Base-by-base conservation (phyloP, 208 protist genomes). In the Wallacemonas sp. region DNA sequence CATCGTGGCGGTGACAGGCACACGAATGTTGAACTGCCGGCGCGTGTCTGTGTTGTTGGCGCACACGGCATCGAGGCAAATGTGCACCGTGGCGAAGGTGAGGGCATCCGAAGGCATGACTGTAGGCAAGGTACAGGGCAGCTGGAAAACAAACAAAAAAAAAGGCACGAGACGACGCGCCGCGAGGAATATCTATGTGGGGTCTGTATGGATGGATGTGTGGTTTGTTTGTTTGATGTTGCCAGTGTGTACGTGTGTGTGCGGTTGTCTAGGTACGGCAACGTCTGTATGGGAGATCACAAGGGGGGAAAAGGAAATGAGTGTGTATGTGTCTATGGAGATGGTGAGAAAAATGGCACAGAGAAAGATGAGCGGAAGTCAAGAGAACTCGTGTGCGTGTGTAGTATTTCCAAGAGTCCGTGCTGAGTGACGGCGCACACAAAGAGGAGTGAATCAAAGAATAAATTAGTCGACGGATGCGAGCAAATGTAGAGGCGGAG, bases 1-100 rank as follows among this genome's bases (percentile, higher is more conserved):
- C 22, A 28, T 44, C 4, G 67, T 74, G 3, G 63, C 57, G 0
- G 61, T 61, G n/a, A 89, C 65, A 0, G 82, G 82, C 0, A 89
- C 82, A 45, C 82, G 52, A 3, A 59, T 25, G 32, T 20, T 25
- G 22, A 59, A 59, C 52, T 59, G 52, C 31, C 52, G 52, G 18
- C 32, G 52, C 29, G 10, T 20, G 14, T 59, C 31, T 5, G 12
- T 42, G 32, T 36, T 23, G 32, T 4, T 29, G 18, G 16, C 16
- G 8, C 31, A 3, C 14, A 59, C 0, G 18, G 16, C 28, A 12
- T 41, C 52, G 7, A 59, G 52, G 20, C 52, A 59, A 3, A 59
- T 18, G 7, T 44, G 31, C 10, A 59, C 52, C 7, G 52, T 59
- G 52, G 1, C 52, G 31, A 59, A 59, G 3, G 52, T 10, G 10